Evolutionary conservation across 441 rosid genomes (phyloP).

Genomic region (Croton setiger): DNA sequence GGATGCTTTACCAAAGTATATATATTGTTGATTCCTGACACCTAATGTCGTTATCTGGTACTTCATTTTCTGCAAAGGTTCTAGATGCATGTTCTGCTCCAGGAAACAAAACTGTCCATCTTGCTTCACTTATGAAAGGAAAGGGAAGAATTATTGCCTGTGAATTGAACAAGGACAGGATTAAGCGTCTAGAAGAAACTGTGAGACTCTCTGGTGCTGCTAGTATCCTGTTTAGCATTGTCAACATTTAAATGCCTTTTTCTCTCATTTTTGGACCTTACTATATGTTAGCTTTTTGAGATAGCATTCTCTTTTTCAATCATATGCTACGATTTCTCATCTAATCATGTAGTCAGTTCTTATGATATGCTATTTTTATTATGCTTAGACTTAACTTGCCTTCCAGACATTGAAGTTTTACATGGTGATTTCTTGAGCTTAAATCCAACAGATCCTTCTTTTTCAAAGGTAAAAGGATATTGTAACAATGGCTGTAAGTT

Average conservation of each 20-base stretch:
- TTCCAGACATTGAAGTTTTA: slow-evolving; percentile 61
- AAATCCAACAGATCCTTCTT: slow-evolving; percentile 53
- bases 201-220: slow-evolving; percentile 74
- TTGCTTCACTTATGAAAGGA: slow-evolving; percentile 89
- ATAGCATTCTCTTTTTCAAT: neutral
- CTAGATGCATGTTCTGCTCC: slow-evolving; percentile 97
- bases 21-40: no score
- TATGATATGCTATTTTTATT: neutral
- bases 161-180: slow-evolving; percentile 66
- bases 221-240: slow-evolving; percentile 55
- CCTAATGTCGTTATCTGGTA: slow-evolving; percentile 9
- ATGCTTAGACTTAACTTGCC: slow-evolving; percentile 33
- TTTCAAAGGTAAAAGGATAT: slow-evolving; percentile 60
- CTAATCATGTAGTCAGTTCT: slow-evolving; percentile 13
- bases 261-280: neutral
- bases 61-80: slow-evolving; percentile 46
- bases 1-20: no score
- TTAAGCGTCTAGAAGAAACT: slow-evolving; percentile 63
- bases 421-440: slow-evolving; percentile 69
- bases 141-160: slow-evolving; percentile 77
- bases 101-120: slow-evolving; percentile 94
- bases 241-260: slow-evolving; percentile 4
- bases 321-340: neutral
- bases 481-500: no score
- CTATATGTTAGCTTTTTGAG: neutral